Base-by-base conservation (phyloP, 2,329 filamentous ascomycete genomes). In the Hyphodiscus sp. region DNA sequence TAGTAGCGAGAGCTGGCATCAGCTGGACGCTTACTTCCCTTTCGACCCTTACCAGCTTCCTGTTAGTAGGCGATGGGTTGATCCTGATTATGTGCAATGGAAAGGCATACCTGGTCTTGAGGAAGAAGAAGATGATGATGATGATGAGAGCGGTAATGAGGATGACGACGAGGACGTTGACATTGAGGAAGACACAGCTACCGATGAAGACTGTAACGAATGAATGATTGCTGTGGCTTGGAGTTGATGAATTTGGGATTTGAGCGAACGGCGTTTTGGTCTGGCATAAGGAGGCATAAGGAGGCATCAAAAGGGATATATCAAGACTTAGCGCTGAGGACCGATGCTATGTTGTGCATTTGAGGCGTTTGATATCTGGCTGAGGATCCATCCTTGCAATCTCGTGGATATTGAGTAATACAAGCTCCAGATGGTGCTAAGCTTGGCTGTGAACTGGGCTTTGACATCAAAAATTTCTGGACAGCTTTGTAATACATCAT, bases 31-130 rank as follows among this genome's bases (percentile, higher is more conserved):
- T 0, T 96, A 95, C 69, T 99, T 97, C 66, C 94, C 94, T 0
- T 99, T 99, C 65, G 94, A 99, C 67, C 95, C 95, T 2, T 99
- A 97, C 69, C 87, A 92, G 65, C 75, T 99, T 48, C 91, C 91
- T 0, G 76, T 83, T 61, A 96, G 91, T 69, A 90, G 88, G 70
- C 80, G 83, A 55, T 97, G 94, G 95, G 73, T 99, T 13, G 86
- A 91, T 58, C 79, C 81, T 19, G 87, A 95, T 66, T 96, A 96
- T 66, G 79, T 92, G 29, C 77, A 85, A 49, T 96, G 90, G 88
- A 81, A 82, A 58, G 80, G 84, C 5, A 81, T 95, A 38, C 83
- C 84, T 0, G 89, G 87, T 0, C 71, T 91, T 11, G 79, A 85
- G 54, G 77, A 77, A 20, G 78, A 79, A 6, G 76, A 77, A 7